A percentile compares a stretch with the other conserved stretches of the same genome.
Conservation (phyloP, 208 protist species). For the Crithidia bombi region DNA sequence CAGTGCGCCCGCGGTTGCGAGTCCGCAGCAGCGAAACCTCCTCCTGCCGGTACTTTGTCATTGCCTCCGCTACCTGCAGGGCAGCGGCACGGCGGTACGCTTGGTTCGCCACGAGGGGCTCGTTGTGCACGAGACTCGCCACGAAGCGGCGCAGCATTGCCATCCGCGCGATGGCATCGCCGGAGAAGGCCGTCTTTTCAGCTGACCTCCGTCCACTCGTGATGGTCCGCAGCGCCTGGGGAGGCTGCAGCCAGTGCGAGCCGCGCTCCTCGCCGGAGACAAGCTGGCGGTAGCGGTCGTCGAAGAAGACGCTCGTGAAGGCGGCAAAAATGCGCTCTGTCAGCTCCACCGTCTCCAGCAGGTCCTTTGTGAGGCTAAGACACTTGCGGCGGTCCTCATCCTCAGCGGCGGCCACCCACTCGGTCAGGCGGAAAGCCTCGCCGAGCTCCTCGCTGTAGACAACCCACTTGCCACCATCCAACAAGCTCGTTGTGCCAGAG, state of each 20-base stretch:
- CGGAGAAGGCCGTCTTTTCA: slow-evolving; percentile 24
- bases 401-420: slow-evolving; percentile 59
- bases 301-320: slow-evolving; percentile 60
- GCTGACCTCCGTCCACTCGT: slow-evolving; percentile 1
- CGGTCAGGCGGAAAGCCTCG: slow-evolving; percentile 46
- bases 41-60: slow-evolving; percentile 13
- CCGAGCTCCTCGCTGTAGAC: slow-evolving; percentile 62
- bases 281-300: slow-evolving; percentile 49
- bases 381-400: slow-evolving; percentile 58
- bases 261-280: slow-evolving; percentile 30
- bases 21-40: slow-evolving; percentile 28
- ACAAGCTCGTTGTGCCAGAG: not conserved
- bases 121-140: slow-evolving; percentile 30
- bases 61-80: slow-evolving; percentile 14
- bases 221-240: slow-evolving; percentile 24
- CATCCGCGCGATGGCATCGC: slow-evolving; percentile 30
- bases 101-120: slow-evolving; percentile 37
- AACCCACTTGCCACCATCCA: slow-evolving; percentile 9
- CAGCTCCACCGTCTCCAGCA: slow-evolving; percentile 47
- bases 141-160: slow-evolving; percentile 38
- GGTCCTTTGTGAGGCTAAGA: slow-evolving; percentile 40
- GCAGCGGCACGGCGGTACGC: slow-evolving; percentile 25
- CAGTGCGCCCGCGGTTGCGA: slow-evolving; percentile 20
- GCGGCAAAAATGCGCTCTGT: slow-evolving; percentile 55
- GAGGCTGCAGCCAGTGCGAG: slow-evolving; percentile 43